Base-by-base conservation (phyloP, 1,284 basidiomycete species). In the Ustilago esculenta region DNA sequence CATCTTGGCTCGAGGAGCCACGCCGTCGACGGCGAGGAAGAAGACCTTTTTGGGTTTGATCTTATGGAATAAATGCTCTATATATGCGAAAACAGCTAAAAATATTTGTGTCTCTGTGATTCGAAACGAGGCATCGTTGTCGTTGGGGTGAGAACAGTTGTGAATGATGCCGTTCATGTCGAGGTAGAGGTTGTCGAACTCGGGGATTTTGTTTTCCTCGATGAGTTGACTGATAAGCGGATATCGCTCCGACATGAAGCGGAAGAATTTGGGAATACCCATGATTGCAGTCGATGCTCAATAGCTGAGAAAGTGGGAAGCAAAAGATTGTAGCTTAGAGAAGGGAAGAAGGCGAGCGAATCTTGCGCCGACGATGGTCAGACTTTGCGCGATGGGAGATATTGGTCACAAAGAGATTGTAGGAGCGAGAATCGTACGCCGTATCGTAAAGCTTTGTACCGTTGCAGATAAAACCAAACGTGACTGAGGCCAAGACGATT, bases 91-190 rank as follows among this genome's bases (percentile, higher is more conserved):
- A 77, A 98, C 94, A 20, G 92, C 90, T 2, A 97, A 91, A 83
- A 96, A 95, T 84, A 98, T 98, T 82, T 97, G 91, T 81, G 95
- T 92, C 83, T 98, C 95, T 17, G 93, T 90, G 39, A 80, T 75
- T 63, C 95, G 90, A 84, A 96, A 98, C 83, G 96, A 92, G 9
- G 92, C 91, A 82, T 98, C 92, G 59, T 89, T 90, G 83, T 98
- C 95, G 77, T 94, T 92, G 34, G 92, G 92, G 84, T 95, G 85
- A 84, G 80, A 83, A 89, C 75, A 76, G 47, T 76, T 76, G 85
- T 98, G 95, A 68, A 98, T 98, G 83, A 99, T 98, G 61, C 92
- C 94, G 82, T 99, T 99, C 87, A 96, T 98, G 83, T 93, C 94
- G 72, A 96, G 87, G 83, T 96, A 94, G 58, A 94, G 84, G 80